Percentiles rank a stretch among this genome's conserved stretches.
Evolutionary conservation across 139 green algal species (phyloP).

Genomic region (Chlorella ohadii): DNA sequence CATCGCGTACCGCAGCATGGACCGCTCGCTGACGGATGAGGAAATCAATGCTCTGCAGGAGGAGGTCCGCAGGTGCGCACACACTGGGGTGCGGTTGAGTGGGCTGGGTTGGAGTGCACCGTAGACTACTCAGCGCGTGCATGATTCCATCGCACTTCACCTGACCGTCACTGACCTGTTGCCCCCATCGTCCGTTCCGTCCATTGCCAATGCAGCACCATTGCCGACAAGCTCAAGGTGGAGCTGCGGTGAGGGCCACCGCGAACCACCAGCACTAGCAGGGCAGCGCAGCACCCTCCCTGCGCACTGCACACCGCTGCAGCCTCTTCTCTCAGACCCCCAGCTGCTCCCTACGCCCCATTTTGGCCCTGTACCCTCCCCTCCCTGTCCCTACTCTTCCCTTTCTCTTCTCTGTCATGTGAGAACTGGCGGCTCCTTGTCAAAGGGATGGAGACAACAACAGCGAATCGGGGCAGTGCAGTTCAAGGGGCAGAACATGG

Average conservation of each 20-base stretch:
- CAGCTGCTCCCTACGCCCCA: not conserved
- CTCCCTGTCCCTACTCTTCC: not conserved
- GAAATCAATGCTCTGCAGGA: conserved; percentile 97
- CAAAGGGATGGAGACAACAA: not conserved
- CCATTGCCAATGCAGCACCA: conserved; percentile 20
- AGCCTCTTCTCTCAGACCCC: not conserved
- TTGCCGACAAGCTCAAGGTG: conserved; percentile 47
- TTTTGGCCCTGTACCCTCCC: not conserved
- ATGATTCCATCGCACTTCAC: too few species aligned
- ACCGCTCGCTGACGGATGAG: conserved; percentile 95
- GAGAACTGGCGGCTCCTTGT: not conserved
- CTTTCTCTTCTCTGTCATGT: not conserved
- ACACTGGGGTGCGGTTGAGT: not conserved
- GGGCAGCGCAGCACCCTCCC: not conserved
- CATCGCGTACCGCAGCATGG: conserved; percentile 95
- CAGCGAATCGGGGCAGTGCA: not conserved
- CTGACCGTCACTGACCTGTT: too few species aligned
- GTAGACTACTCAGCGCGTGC: not conserved
- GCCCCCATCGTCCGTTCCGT: too few species aligned
- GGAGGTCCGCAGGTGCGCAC: conserved; percentile 57
- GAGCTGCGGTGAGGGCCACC: conserved; percentile 51
- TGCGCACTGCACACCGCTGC: too few species aligned
- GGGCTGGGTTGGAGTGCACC: not conserved
- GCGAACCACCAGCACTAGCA: not conserved
- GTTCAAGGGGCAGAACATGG: not conserved